A percentile compares a stretch with the other conserved stretches of the same genome.
phyloP scores from a whole-genome alignment of 108 stramenopile genomes.

The Epipyxis sp. region DNA sequence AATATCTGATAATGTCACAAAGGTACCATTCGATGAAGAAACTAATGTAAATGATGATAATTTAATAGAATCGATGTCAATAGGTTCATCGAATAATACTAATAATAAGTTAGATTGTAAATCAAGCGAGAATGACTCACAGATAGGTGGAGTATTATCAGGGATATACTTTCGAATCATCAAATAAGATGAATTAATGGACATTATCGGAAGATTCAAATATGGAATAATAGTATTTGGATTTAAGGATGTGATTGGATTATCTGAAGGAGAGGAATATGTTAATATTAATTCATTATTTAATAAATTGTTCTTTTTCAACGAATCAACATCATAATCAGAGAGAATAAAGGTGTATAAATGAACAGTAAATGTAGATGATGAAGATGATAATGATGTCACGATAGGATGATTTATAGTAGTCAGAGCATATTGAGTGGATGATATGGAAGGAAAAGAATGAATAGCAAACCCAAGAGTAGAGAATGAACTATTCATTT shows the following conservation, averaged over 20 bases:
- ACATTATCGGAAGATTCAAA: neutral
- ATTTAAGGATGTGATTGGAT: neutral
- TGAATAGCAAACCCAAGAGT: neutral
- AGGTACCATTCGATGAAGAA: neutral
- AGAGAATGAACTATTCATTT: neutral
- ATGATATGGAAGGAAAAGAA: neutral
- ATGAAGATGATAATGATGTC: neutral
- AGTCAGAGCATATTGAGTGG: neutral
- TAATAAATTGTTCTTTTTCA: neutral
- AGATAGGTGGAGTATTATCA: neutral
- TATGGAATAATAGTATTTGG: neutral
- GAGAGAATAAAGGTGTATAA: neutral
- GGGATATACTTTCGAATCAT: neutral
- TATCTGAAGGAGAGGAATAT: neutral
- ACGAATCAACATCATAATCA: neutral
- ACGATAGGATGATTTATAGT: too few species aligned
- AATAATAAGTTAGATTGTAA: neutral
- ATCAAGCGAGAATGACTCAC: neutral
- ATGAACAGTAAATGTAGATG: neutral
- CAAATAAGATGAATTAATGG: neutral
- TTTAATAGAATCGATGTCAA: neutral
- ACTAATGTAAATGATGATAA: neutral
- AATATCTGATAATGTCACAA: neutral
- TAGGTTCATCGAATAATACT: neutral
- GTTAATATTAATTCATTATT: neutral